phyloP scores from a whole-genome alignment of 768 basidiomycete species.

The Boletus sp. region DNA sequence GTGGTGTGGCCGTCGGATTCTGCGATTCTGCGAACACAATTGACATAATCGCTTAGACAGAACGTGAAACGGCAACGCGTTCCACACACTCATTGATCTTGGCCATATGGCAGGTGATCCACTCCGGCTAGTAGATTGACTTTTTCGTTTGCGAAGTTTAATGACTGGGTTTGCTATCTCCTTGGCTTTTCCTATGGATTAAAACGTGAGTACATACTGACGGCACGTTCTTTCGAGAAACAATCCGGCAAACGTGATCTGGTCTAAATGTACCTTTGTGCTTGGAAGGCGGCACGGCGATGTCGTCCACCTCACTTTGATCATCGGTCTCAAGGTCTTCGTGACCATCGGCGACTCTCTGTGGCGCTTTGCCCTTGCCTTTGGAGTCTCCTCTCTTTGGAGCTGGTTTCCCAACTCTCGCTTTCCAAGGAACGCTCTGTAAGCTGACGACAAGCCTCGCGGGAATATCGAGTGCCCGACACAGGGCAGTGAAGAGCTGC shows the following conservation, averaged over 20 bases:
- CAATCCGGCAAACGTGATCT: slow-evolving; percentile 1
- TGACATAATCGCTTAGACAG: slow-evolving; percentile 27
- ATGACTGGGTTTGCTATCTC: slow-evolving; percentile 53
- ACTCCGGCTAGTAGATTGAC: slow-evolving; percentile 45
- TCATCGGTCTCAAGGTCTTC: slow-evolving; percentile 32
- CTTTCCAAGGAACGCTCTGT: slow-evolving; percentile 91
- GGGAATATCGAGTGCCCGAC: slow-evolving; percentile 82
- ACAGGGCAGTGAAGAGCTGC: slow-evolving; percentile 87
- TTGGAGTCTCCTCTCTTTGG: slow-evolving; percentile 39
- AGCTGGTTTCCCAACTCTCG: slow-evolving; percentile 50
- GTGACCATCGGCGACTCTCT: slow-evolving; percentile 16
- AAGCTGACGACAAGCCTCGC: slow-evolving; percentile 85
- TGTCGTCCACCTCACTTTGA: slow-evolving; percentile 39
- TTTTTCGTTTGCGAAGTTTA: slow-evolving; percentile 54
- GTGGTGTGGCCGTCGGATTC: slow-evolving; percentile 65
- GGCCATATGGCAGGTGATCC: slow-evolving; percentile 17
- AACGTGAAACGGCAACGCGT: slow-evolving; percentile 1
- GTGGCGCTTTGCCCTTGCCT: slow-evolving; percentile 34
- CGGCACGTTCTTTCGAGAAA: slow-evolving; percentile 1
- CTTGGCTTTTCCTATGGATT: slow-evolving; percentile 51
- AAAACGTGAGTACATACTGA: slow-evolving; percentile 6
- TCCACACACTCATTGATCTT: slow-evolving; percentile 18
- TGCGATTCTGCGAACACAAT: slow-evolving; percentile 18
- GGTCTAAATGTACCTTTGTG: slow-evolving; percentile 32
- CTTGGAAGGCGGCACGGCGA: slow-evolving; percentile 30